Base-by-base conservation (phyloP, 805 yeast genomes). In the Soucietia sequanensis region DNA sequence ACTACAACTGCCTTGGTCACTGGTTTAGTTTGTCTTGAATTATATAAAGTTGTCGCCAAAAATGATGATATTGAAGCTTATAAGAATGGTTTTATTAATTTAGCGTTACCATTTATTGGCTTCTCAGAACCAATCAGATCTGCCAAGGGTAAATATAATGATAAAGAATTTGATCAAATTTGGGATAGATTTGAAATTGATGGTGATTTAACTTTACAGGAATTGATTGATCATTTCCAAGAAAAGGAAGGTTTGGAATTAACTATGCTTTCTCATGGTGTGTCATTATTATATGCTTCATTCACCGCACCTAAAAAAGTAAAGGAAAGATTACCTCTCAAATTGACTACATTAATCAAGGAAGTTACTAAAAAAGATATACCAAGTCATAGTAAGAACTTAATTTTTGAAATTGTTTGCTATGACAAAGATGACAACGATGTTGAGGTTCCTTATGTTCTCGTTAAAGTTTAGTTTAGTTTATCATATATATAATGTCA, bases 1-100 rank as follows among this genome's bases (percentile, higher is more conserved):
- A 93, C 99, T 2, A 93, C 99, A 1, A 93, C 99, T n/a, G 95
- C 97, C 7, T 69, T 90, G 48, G 99, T 93, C 15, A 87, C 99
- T 5, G 99, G 99, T 31, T 72, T 93, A 52, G 95, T 89, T 16
- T 86, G 95, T 52, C 68, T 93, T 47, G 99, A 93, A 65, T 70
- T 91, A 38, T 85, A 86, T 70, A 93, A 93, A 69, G 91, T 93
- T 44, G 86, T 80, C 29, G 95, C 83, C 52, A 75, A 76, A 11
- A 79, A 82, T 54, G 75, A 70, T 24, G 80, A 81, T 47, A 75
- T 91, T 47, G 97, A 90, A 58, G 80, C 81, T 46, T 90, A 81
- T 66, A 90, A 87, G 68, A 91, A 93, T 59, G 97, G 99, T 3
- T 90, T 89, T 52, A 76, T 88, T 43, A 88, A 88, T 58, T 70